Base-by-base conservation (phyloP, 2,329 filamentous ascomycete species). In the Colletotrichum brevisporum region DNA sequence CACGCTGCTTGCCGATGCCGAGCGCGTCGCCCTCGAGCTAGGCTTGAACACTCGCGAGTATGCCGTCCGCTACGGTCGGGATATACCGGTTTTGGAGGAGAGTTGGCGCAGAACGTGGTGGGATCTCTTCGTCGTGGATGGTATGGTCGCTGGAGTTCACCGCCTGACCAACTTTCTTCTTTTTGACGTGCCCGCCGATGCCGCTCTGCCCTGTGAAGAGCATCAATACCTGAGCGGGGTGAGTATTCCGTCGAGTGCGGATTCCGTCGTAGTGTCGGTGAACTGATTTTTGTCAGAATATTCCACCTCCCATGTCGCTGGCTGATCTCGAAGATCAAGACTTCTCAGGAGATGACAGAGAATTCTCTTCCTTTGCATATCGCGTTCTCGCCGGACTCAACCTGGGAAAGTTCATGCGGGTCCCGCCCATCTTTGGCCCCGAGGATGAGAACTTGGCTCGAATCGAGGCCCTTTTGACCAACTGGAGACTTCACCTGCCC, bases 81-180 rank as follows among this genome's bases (percentile, higher is more conserved):
- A 89, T 5, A 88, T 92, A 68, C 84, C 89, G 0, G 84, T 94
- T 2, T 77, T 95, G 3, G 93, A 95, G 76, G 95, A 98, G 79
- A 93, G 91, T 77, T 92, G 94, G 88, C 88, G 94, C 18, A 87
- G 95, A 67, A 98, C 94, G 1, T 98, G 94, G 94, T 98, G 95
- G 95, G 94, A 90, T 71, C 77, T 90, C 4, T 95, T 91, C 76
- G 87, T 93, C n/a, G 88, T 94, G 15, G 94, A 97, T 77, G 93
- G 92, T 63, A 92, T 97, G 87, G 87, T 97, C 73, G 93, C 94
- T 5, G 93, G 93, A 4, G 90, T 97, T 73, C 93, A 92, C 73
- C 88, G 90, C 13, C 88, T 89, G 70, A 91, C 92, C 50, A 91
- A 89, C 63, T 93, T 93, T 77, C 79, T 86, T n/a, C 84, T 93